Conservation (phyloP, 192 early-diverging fungal species). For the Coemansia aciculifera region DNA sequence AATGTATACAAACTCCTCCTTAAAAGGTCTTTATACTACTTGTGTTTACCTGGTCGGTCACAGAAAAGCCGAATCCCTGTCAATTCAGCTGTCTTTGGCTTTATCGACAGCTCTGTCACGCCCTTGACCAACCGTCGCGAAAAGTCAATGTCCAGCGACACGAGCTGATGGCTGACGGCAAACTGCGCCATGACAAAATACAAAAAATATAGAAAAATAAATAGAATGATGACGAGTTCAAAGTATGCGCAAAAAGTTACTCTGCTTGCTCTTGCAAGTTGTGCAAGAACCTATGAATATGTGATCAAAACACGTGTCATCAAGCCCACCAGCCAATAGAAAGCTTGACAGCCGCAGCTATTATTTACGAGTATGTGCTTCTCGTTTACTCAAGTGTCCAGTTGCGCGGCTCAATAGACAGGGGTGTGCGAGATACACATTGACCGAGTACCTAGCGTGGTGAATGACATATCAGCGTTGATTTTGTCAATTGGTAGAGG, state of each 20-base stretch:
- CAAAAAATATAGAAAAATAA: not conserved
- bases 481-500: too few species aligned
- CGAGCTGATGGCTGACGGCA: constrained; percentile 49
- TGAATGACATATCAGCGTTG: too few species aligned
- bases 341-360: too few species aligned
- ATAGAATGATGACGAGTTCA: not conserved
- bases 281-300: not conserved
- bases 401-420: too few species aligned
- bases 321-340: too few species aligned
- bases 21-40: not conserved
- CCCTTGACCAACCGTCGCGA: constrained; percentile 35
- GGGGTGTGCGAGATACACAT: too few species aligned
- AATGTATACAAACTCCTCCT: not conserved
- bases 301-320: not conserved
- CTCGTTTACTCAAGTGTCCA: too few species aligned
- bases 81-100: constrained; percentile 21
- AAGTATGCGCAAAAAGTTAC: not conserved
- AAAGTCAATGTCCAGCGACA: constrained; percentile 51
- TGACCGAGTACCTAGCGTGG: too few species aligned
- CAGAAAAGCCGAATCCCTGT: constrained; percentile 37
- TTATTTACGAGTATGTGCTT: too few species aligned
- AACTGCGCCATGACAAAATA: constrained; percentile 22
- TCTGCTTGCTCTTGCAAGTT: not conserved
- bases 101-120: constrained; percentile 50
- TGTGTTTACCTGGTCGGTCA: constrained; percentile 46